Percentiles rank a stretch among this genome's conserved stretches.
phyloP scores from a whole-genome alignment of 225 moss, liverwort and hornwort species.

The Polytrichum commune region DNA sequence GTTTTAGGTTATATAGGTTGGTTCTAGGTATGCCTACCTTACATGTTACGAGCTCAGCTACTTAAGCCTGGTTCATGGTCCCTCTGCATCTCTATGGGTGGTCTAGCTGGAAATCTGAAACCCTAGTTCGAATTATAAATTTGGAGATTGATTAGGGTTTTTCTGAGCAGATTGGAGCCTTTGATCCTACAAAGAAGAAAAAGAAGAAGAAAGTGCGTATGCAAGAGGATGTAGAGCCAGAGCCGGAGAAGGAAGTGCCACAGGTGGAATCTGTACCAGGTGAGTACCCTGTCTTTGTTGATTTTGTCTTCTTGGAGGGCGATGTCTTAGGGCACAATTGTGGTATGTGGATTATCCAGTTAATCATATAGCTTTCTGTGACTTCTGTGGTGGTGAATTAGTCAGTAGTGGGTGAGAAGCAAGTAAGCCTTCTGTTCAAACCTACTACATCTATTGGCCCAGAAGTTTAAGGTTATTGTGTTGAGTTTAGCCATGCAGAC shows the following conservation, averaged over 20 bases:
- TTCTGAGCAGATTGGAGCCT: conserved; percentile 57
- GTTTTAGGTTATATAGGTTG: background rate
- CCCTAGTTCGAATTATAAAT: background rate
- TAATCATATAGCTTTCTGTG: background rate
- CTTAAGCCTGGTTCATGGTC: background rate
- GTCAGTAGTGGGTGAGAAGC: background rate
- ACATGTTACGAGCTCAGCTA: background rate
- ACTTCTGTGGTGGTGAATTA: background rate
- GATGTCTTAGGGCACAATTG: too few relatives aligned
- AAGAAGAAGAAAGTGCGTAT: conserved; percentile 90
- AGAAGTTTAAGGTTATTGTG: background rate
- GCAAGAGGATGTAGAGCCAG: conserved; percentile 71
- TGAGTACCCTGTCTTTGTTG: too few relatives aligned
- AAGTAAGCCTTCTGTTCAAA: background rate
- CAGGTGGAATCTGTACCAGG: conserved; percentile 26
- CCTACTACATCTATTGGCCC: background rate
- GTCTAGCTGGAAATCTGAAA: background rate
- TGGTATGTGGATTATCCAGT: background rate
- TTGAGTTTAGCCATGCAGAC: background rate
- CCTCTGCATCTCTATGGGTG: background rate
- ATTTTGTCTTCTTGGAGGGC: too few relatives aligned
- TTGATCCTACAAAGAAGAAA: conserved; percentile 91
- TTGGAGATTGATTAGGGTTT: conserved; percentile 20
- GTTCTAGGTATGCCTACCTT: background rate
- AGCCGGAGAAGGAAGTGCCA: conserved; percentile 52